These are phyloP conservation scores for Boletus huronensis DNA, from an alignment of 768 basidiomycete species.

Conservation along the genomic window DNA sequence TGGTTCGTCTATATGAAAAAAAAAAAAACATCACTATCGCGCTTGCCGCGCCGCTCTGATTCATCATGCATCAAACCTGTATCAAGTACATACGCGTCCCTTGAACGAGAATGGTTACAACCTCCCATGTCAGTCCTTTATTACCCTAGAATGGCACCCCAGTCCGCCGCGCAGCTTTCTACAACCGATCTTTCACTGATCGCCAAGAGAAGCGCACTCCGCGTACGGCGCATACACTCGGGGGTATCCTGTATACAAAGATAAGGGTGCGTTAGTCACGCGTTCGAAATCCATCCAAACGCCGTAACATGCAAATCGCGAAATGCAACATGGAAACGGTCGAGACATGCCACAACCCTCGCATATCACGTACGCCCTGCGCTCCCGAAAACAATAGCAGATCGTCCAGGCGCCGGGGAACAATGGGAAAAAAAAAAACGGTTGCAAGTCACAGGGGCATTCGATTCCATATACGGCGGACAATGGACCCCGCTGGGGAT, in stretches of 20 bases:
- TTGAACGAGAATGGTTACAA: neutral
- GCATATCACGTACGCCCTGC: constrained; percentile 2
- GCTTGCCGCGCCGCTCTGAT: neutral
- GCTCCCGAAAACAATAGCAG: constrained; percentile 17
- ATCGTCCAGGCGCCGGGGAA: neutral
- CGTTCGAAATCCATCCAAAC: neutral
- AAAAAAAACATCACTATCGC: neutral
- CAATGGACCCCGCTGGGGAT: constrained; percentile 14
- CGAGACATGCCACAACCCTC: neutral
- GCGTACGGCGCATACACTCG: constrained; percentile 37
- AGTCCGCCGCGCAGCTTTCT: constrained; percentile 46
- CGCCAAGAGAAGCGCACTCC: constrained; percentile 43
- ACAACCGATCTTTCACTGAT: constrained; percentile 52
- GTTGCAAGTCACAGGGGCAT: constrained; percentile 4
- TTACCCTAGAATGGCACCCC: constrained; percentile 32
- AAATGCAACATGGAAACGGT: constrained; percentile 6
- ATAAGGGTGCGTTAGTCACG: constrained; percentile 8
- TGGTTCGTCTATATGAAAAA: too few species aligned
- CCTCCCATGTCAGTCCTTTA: neutral
- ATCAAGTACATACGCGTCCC: neutral
- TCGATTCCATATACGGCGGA: constrained; percentile 16
- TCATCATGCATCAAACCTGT: neutral
- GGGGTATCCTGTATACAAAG: constrained; percentile 23
- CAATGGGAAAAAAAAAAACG: constrained; percentile 4
- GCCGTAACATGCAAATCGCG: constrained; percentile 2